Base-by-base conservation (phyloP, 805 yeast species). In the Lachancea lanzarotensis region DNA sequence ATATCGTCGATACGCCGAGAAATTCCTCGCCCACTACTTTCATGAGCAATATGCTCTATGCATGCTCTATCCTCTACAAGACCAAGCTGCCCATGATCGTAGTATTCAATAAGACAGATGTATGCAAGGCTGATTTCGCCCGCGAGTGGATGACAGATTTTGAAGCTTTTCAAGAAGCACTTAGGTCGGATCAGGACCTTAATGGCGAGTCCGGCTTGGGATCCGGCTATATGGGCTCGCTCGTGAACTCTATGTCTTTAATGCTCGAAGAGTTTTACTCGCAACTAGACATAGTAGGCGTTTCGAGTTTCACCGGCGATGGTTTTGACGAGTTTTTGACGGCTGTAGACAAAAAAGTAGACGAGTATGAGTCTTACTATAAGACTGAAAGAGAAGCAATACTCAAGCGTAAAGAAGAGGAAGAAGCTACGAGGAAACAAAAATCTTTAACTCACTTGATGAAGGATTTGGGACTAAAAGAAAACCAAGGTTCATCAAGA, bases 71-170 rank as follows among this genome's bases (percentile, higher is more conserved):
- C 41, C 73, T 93, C 38, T 93, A 93, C 71, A 93, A 93, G 67
- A 91, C 97, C 18, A 90, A 91, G 61, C 74, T 93, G 45, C 99
- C 99, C 15, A 89, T 93, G 96, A 83, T 93, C 56, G 75, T 93
- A 22, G 98, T 93, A 1, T 93, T 93, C 73, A 93, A 93, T 69
- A 93, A 93, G 67, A 85, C 93, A 2, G 99, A 93, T 67, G 90
- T 84, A 3, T 72, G 82, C 53, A 82, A 83, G 47, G 86, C 95
- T 0, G 82, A 77, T 40, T 89, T 90, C 68, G 97, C 96, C 18
- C 81, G 79, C 59, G 95, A 87, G 53, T 93, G 99, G 99, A 88
- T 93, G 97, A 78, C 82, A 2, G 98, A 93, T 67, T 93, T 93
- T 64, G 97, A 91, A 64, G 73, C 79, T 13, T 93, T 93, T 71